Conservation (phyloP, 192 early-diverging fungal genomes). For the Piromyces sp. region DNA sequence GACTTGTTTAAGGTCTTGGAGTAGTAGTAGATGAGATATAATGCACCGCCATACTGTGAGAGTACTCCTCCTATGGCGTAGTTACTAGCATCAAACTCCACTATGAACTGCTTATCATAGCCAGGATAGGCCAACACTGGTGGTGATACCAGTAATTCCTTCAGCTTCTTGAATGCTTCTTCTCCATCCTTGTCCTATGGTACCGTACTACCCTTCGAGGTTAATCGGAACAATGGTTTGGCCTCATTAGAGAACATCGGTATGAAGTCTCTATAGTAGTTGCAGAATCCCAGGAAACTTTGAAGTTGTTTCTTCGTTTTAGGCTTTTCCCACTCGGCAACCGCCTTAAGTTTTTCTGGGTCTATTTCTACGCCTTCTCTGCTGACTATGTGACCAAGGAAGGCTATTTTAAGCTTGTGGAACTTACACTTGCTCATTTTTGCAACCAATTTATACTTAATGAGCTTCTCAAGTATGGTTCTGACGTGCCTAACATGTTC, state of each 20-base stretch:
- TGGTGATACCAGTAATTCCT: constrained; percentile 1
- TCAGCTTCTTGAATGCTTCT: not conserved
- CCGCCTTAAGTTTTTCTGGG: constrained; percentile 7
- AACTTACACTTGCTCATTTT: constrained; percentile 21
- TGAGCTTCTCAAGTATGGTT: constrained; percentile 8
- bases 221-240: constrained; percentile 6
- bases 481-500: constrained; percentile 7
- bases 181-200: not conserved
- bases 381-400: constrained; percentile 12
- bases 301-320: constrained; percentile 2
- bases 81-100: constrained; percentile 20
- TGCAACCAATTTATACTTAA: constrained; percentile 7
- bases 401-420: constrained; percentile 1
- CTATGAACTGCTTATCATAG: constrained; percentile 3
- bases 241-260: constrained; percentile 3
- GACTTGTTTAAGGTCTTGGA: constrained; percentile 3
- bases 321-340: constrained; percentile 8
- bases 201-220: not conserved
- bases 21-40: constrained; percentile 1
- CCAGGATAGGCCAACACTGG: constrained; percentile 13
- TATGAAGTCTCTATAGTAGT: constrained; percentile 14
- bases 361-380: constrained; percentile 11
- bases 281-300: too few relatives aligned
- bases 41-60: constrained; percentile 3
- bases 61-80: constrained; percentile 15